Evolutionary conservation across 805 yeast species (phyloP).

Genomic region (Cephaloascus fragrans): DNA sequence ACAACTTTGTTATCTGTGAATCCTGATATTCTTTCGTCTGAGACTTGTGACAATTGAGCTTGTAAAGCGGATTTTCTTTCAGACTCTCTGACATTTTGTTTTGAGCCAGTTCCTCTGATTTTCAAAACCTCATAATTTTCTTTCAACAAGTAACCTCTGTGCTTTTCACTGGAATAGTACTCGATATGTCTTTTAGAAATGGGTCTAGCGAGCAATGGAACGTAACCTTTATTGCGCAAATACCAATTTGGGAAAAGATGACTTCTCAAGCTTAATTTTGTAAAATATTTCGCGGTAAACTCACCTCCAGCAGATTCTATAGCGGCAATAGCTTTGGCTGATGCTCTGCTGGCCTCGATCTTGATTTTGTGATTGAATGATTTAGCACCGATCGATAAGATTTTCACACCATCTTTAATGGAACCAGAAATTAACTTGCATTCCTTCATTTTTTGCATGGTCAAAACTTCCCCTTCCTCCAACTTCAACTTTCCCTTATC

Average conservation of each 20-base stretch:
- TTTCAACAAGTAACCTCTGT: conserved; percentile 65
- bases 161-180: conserved; percentile 60
- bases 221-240: conserved; percentile 58
- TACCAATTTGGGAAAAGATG: conserved; percentile 70
- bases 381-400: conserved; percentile 57
- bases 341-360: conserved; percentile 78
- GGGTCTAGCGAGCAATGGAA: conserved; percentile 84
- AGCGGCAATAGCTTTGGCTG: conserved; percentile 59
- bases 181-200: conserved; percentile 70
- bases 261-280: conserved; percentile 55
- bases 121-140: too few relatives aligned
- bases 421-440: conserved; percentile 65
- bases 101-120: too few relatives aligned
- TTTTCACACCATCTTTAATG: conserved; percentile 70
- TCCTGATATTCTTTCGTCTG: too few relatives aligned
- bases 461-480: conserved; percentile 50
- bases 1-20: too few relatives aligned
- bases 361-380: conserved; percentile 49
- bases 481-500: conserved; percentile 54
- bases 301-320: conserved; percentile 69
- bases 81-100: too few relatives aligned
- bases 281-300: conserved; percentile 63
- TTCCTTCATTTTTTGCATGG: conserved; percentile 69
- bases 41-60: too few relatives aligned
- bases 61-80: too few relatives aligned